Conservation (phyloP, 176 grass and related monocot species). For the Olyra latifolia region DNA sequence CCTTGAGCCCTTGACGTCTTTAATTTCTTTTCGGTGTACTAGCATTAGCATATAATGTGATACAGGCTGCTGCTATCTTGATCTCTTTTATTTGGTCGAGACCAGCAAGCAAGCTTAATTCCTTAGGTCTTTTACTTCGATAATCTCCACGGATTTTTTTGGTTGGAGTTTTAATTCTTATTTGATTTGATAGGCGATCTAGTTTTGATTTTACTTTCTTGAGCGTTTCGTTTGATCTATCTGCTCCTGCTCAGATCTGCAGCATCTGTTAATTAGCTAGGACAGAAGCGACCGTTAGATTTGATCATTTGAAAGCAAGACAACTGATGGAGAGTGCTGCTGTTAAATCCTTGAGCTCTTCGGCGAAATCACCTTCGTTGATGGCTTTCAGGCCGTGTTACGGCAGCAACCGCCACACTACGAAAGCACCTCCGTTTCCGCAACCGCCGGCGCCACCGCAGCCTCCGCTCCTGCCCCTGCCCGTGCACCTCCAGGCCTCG, state of each 20-base stretch:
- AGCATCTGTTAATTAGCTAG: not conserved
- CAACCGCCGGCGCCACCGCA: constrained; percentile 33
- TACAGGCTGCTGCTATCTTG: not conserved
- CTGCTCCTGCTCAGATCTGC: not conserved
- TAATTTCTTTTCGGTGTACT: not conserved
- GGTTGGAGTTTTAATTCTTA: not conserved
- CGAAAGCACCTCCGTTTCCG: constrained; percentile 27
- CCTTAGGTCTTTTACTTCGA: not conserved
- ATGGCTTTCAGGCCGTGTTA: constrained; percentile 7
- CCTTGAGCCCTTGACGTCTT: too few relatives aligned
- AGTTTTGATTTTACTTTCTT: not conserved
- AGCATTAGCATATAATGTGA: too few relatives aligned
- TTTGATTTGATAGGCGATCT: not conserved
- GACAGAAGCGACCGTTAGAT: not conserved
- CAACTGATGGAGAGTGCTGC: constrained; percentile 29
- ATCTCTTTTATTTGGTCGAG: constrained; percentile 42
- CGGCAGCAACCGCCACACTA: not conserved
- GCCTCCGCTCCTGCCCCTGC: constrained; percentile 59
- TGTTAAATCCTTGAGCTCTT: constrained; percentile 35
- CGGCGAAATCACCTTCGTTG: not conserved
- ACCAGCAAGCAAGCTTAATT: not conserved
- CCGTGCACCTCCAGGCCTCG: constrained; percentile 12
- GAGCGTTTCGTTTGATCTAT: not conserved
- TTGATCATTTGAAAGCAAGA: not conserved
- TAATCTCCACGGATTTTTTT: constrained; percentile 7